Conservation (phyloP, 2,329 filamentous ascomycete species). For the Aspergillus spinulosporus region DNA sequence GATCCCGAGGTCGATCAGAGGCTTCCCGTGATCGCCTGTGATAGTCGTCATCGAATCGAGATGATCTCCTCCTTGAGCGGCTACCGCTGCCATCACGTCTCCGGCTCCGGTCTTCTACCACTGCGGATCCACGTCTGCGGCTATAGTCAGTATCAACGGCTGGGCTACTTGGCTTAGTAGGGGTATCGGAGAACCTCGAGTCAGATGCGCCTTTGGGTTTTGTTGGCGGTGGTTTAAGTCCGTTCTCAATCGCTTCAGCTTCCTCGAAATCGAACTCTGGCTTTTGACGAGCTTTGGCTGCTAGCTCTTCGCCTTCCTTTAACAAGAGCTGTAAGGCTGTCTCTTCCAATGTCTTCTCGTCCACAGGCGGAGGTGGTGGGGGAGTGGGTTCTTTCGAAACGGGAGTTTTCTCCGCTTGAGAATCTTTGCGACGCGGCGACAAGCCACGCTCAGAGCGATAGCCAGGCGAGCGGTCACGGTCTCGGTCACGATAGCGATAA, state of each 20-base stretch:
- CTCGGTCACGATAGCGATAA: conserved; percentile 33
- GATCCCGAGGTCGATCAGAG: conserved; percentile 34
- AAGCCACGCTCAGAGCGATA: conserved; percentile 35
- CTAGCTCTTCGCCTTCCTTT: conserved; percentile 56
- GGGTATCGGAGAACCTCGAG: conserved; percentile 28
- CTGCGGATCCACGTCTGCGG: conserved; percentile 29
- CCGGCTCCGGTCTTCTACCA: conserved; percentile 27
- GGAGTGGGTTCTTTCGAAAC: conserved; percentile 37
- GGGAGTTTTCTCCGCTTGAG: conserved; percentile 33
- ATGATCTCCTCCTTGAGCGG: conserved; percentile 30
- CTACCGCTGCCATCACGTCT: conserved; percentile 32
- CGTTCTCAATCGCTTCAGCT: conserved; percentile 45
- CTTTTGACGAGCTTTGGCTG: conserved; percentile 52
- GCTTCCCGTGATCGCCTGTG: conserved; percentile 32
- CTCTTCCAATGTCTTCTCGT: conserved; percentile 58
- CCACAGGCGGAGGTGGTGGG: conserved; percentile 38
- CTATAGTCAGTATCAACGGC: conserved; percentile 28
- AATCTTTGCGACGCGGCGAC: conserved; percentile 33
- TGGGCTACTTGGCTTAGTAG: conserved; percentile 32
- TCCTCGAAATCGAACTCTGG: conserved; percentile 55
- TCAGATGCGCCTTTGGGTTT: conserved; percentile 30
- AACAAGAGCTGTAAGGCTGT: conserved; percentile 56
- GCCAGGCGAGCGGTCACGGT: conserved; percentile 34
- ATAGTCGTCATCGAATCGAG: conserved; percentile 34
- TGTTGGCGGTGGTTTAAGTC: conserved; percentile 35